Percentiles rank a stretch among this genome's conserved stretches.
phyloP scores from a whole-genome alignment of 1,284 basidiomycete genomes.

The Austropuccinia psidii region DNA sequence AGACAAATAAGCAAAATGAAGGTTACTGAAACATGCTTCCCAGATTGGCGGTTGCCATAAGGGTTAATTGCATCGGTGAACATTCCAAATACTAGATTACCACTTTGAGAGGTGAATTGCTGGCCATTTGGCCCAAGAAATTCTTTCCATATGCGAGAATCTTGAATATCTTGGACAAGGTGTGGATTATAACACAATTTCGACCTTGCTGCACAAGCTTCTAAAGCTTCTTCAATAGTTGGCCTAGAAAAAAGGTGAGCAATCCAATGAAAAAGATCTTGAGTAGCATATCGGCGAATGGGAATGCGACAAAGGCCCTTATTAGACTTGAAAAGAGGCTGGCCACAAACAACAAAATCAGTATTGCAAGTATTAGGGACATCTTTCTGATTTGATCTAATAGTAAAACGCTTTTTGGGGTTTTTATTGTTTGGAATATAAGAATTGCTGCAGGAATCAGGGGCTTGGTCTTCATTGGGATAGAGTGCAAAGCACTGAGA shows the following conservation, averaged over 20 bases:
- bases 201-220: neutral
- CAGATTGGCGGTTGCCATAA: conserved; percentile 4
- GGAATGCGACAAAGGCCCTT: neutral
- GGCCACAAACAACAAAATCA: neutral
- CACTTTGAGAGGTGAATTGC: neutral
- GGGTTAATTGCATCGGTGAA: conserved; percentile 21
- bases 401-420: no score
- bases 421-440: neutral
- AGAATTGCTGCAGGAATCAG: neutral
- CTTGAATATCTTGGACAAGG: neutral
- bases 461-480: neutral
- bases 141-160: conserved; percentile 14
- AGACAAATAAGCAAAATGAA: conserved; percentile 5
- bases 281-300: conserved; percentile 4
- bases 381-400: neutral
- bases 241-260: conserved; percentile 7
- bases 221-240: neutral
- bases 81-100: neutral
- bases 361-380: neutral
- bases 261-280: conserved; percentile 18
- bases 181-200: neutral
- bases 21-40: neutral
- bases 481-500: neutral
- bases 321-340: neutral
- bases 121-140: neutral